Conservation (phyloP, 495 filamentous ascomycete genomes). For the Chaetomidium leptoderma region DNA sequence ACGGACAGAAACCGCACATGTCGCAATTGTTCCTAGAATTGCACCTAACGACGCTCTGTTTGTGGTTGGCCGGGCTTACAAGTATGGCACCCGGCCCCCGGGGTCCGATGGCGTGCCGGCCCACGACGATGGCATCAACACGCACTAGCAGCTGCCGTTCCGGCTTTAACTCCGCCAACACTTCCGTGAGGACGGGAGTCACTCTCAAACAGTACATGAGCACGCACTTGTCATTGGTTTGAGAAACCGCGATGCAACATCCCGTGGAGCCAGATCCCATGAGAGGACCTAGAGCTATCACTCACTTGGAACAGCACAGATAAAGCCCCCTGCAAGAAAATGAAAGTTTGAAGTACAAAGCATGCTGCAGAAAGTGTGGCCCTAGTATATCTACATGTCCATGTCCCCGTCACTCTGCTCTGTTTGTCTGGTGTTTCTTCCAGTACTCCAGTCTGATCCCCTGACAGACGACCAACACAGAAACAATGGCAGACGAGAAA, state of each 20-base stretch:
- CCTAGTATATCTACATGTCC: background rate
- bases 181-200: background rate
- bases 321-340: too few species aligned
- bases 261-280: too few species aligned
- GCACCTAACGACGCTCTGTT: background rate
- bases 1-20: background rate
- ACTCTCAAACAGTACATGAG: background rate
- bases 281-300: background rate
- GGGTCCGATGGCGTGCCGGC: constrained; percentile 19
- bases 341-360: too few species aligned
- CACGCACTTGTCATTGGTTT: background rate
- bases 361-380: background rate
- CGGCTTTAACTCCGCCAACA: background rate
- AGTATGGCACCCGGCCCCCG: background rate
- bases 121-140: constrained; percentile 21
- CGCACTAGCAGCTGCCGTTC: constrained; percentile 10
- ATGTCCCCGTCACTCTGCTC: background rate
- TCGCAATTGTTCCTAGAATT: constrained; percentile 5
- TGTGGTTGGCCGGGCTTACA: constrained; percentile 7
- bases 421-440: too few species aligned
- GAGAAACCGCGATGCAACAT: background rate
- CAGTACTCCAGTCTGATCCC: too few species aligned
- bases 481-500: constrained; percentile 24
- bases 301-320: too few species aligned
- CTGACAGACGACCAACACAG: background rate